phyloP scores from a whole-genome alignment of 139 green algal genomes.

The Coccomyxa sp. region DNA sequence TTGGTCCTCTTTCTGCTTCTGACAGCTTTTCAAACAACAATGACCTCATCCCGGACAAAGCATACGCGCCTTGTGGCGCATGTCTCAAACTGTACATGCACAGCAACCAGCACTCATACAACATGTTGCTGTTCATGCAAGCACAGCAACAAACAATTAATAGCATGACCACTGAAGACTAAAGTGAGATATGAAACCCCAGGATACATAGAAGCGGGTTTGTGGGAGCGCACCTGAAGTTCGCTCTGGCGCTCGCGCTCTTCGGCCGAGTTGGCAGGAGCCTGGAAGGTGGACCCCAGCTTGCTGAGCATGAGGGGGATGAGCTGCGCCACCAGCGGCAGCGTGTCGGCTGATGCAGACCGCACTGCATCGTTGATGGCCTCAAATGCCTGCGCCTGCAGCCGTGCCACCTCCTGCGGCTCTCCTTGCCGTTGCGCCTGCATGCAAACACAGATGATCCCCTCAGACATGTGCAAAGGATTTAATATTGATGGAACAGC shows the following conservation, averaged over 20 bases:
- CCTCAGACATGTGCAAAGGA: neutral
- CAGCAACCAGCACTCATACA: too few relatives aligned
- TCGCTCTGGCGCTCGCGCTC: slow-evolving; percentile 54
- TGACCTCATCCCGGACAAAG: too few relatives aligned
- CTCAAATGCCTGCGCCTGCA: slow-evolving; percentile 87
- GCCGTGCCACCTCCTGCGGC: slow-evolving; percentile 30
- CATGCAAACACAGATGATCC: neutral
- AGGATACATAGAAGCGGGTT: too few relatives aligned
- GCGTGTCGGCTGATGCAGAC: slow-evolving; percentile 61
- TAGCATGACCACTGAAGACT: too few relatives aligned
- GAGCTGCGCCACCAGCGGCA: slow-evolving; percentile 73
- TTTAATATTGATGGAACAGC: neutral
- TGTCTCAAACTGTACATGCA: too few relatives aligned
- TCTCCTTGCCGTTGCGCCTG: slow-evolving; percentile 13
- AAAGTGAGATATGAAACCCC: too few relatives aligned
- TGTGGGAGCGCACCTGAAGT: slow-evolving; percentile 39
- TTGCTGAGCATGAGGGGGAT: slow-evolving; percentile 75
- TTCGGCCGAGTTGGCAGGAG: slow-evolving; percentile 14
- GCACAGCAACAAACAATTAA: too few relatives aligned
- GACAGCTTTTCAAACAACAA: too few relatives aligned
- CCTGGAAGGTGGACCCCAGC: slow-evolving; percentile 40
- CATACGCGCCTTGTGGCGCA: too few relatives aligned
- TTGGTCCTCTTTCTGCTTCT: too few relatives aligned
- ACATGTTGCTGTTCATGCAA: too few relatives aligned
- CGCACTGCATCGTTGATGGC: slow-evolving; percentile 94